Percentiles rank a stretch among this genome's conserved stretches.
These are phyloP conservation scores for Fusarium scirpi DNA, from an alignment of 2,329 filamentous ascomycete species.

Conservation along the genomic window DNA sequence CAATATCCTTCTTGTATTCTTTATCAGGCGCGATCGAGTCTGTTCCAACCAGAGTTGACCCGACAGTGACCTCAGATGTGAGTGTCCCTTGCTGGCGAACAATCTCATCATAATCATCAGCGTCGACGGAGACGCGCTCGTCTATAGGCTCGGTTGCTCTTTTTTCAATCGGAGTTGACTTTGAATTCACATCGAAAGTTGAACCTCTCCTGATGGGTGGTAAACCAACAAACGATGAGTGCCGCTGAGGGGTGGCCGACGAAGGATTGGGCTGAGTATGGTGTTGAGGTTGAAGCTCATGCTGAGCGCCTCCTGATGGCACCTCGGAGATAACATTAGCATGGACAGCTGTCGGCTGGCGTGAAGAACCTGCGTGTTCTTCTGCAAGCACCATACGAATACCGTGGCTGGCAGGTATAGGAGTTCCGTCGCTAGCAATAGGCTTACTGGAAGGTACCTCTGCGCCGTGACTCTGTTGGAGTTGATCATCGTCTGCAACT, in stretches of 20 bases:
- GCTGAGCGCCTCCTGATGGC: not conserved
- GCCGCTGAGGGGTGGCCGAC: constrained; percentile 53
- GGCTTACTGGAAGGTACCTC: constrained; percentile 22
- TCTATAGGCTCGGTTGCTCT: constrained; percentile 52
- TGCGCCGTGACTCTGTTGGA: constrained; percentile 4
- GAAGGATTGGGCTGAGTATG: constrained; percentile 17
- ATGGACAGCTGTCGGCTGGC: constrained; percentile 20
- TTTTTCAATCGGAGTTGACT: constrained; percentile 49
- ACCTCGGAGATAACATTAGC: constrained; percentile 2
- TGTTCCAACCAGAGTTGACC: constrained; percentile 37
- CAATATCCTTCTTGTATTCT: constrained; percentile 31
- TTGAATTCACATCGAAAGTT: constrained; percentile 61
- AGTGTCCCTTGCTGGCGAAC: constrained; percentile 36
- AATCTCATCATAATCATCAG: constrained; percentile 43
- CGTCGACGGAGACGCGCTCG: constrained; percentile 50
- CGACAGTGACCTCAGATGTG: constrained; percentile 37
- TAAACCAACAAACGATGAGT: constrained; percentile 67
- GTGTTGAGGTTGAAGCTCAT: constrained; percentile 23
- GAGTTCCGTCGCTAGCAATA: constrained; percentile 19
- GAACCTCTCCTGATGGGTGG: constrained; percentile 70
- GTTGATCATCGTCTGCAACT: constrained; percentile 8
- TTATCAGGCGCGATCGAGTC: constrained; percentile 33
- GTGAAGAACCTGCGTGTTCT: constrained; percentile 8
- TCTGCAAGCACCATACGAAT: constrained; percentile 43
- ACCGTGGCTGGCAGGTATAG: constrained; percentile 31